These are phyloP conservation scores for Chlorella sorokiniana DNA, from an alignment of 139 green algal genomes.

Conservation along the genomic window DNA sequence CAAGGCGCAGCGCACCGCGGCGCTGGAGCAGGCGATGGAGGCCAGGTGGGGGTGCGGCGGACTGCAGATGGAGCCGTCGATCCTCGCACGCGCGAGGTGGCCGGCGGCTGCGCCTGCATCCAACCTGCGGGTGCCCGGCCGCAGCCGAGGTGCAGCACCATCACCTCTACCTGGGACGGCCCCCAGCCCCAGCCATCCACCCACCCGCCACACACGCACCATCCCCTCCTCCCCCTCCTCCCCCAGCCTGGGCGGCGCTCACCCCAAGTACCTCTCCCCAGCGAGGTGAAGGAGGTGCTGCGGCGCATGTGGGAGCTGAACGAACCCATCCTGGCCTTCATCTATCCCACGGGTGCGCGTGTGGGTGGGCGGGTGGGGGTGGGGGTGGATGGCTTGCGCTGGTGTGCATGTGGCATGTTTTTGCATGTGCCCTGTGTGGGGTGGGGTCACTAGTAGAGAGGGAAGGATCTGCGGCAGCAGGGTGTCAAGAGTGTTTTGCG, in stretches of 20 bases:
- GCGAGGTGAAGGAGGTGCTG: slow-evolving; percentile 80
- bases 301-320: slow-evolving; percentile 77
- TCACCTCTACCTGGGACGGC: too few relatives aligned
- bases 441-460: too few relatives aligned
- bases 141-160: too few relatives aligned
- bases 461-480: too few relatives aligned
- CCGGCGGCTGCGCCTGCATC: too few relatives aligned
- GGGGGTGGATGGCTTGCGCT: neutral
- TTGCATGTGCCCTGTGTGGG: too few relatives aligned
- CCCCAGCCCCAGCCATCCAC: too few relatives aligned
- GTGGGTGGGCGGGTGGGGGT: neutral
- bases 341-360: slow-evolving; percentile 57
- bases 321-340: slow-evolving; percentile 63
- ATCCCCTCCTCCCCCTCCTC: neutral
- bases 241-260: neutral
- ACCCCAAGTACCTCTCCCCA: slow-evolving; percentile 75
- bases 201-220: too few relatives aligned
- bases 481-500: too few relatives aligned
- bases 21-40: slow-evolving; percentile 24
- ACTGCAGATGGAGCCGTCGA: neutral
- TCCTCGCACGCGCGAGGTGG: too few relatives aligned
- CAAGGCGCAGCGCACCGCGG: slow-evolving; percentile 4
- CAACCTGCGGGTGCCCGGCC: too few relatives aligned
- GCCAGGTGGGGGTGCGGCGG: neutral
- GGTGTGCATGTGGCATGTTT: too few relatives aligned